These are phyloP conservation scores for Cryptosporidium ryanae DNA, from an alignment of 169 alveolate species.

Conservation along the genomic window DNA sequence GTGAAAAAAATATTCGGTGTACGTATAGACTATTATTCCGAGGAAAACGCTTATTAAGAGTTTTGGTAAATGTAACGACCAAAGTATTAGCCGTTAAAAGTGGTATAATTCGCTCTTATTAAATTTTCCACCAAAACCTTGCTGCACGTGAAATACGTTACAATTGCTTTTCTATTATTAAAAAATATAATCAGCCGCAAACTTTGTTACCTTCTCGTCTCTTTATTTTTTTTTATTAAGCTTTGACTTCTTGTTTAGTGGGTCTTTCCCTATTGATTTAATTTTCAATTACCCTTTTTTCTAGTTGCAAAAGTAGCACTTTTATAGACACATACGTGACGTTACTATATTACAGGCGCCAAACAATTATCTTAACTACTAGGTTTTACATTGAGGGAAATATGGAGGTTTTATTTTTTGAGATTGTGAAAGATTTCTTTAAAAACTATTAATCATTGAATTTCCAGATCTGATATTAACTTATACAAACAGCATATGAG, in stretches of 20 bases:
- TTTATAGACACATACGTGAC: constrained; percentile 28
- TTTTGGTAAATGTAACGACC: not conserved
- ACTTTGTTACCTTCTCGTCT: constrained; percentile 32
- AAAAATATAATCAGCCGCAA: constrained; percentile 22
- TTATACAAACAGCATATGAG: constrained; percentile 24
- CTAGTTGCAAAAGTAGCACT: not conserved
- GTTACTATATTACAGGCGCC: constrained; percentile 50
- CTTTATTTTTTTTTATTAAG: not conserved
- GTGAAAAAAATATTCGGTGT: not conserved
- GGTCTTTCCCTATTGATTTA: not conserved
- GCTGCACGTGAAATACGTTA: too few species aligned
- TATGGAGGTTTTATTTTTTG: not conserved
- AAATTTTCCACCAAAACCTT: too few species aligned
- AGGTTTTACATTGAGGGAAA: not conserved
- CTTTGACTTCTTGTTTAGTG: not conserved
- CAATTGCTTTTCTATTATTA: too few species aligned
- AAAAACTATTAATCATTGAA: too few species aligned
- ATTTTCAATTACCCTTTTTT: not conserved
- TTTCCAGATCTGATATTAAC: not conserved
- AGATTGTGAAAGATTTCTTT: too few species aligned
- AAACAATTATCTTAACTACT: constrained; percentile 1
- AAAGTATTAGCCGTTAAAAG: not conserved
- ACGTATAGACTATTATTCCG: too few species aligned
- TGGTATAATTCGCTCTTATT: too few species aligned
- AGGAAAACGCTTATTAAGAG: too few species aligned